These are phyloP conservation scores for Hypocreales sp. DNA, from an alignment of 2,329 filamentous ascomycete genomes.

Conservation along the genomic window DNA sequence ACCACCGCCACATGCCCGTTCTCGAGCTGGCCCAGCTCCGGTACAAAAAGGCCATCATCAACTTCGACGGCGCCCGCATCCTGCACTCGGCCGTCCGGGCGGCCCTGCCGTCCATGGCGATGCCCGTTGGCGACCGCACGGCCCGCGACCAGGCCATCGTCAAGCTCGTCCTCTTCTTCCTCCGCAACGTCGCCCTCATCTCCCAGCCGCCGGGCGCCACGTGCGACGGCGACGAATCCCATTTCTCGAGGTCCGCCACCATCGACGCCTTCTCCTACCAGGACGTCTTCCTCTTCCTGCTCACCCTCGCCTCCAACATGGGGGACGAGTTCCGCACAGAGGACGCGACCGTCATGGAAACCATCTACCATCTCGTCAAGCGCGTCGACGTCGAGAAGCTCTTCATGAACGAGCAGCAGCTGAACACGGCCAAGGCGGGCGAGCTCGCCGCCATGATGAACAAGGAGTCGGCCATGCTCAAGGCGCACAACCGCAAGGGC, in stretches of 20 bases:
- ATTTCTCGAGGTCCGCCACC: constrained; percentile 73
- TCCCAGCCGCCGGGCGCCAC: constrained; percentile 55
- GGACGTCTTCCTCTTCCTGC: constrained; percentile 71
- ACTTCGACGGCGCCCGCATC: constrained; percentile 62
- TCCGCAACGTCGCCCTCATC: constrained; percentile 82
- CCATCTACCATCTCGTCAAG: constrained; percentile 84
- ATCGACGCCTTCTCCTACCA: constrained; percentile 85
- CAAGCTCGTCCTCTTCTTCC: constrained; percentile 74
- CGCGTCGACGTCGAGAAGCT: constrained; percentile 71
- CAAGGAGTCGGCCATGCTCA: constrained; percentile 73
- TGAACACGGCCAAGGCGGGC: constrained; percentile 50
- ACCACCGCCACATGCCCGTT: constrained; percentile 81
- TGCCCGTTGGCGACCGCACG: constrained; percentile 59
- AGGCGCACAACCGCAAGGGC: constrained; percentile 59
- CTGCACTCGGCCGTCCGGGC: constrained; percentile 69
- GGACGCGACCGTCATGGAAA: constrained; percentile 80
- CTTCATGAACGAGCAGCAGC: constrained; percentile 67
- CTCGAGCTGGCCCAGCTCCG: constrained; percentile 73
- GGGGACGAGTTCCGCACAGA: constrained; percentile 85
- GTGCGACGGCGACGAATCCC: constrained; percentile 75
- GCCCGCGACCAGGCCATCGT: constrained; percentile 82
- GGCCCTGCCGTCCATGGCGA: constrained; percentile 73
- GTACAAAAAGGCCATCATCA: constrained; percentile 82
- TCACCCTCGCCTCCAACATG: constrained; percentile 84
- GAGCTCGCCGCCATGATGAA: constrained; percentile 62